A percentile compares a stretch with the other conserved stretches of the same genome.
phyloP scores from a whole-genome alignment of 2,329 filamentous ascomycete species.

The Pseudogymnoascus sp. region DNA sequence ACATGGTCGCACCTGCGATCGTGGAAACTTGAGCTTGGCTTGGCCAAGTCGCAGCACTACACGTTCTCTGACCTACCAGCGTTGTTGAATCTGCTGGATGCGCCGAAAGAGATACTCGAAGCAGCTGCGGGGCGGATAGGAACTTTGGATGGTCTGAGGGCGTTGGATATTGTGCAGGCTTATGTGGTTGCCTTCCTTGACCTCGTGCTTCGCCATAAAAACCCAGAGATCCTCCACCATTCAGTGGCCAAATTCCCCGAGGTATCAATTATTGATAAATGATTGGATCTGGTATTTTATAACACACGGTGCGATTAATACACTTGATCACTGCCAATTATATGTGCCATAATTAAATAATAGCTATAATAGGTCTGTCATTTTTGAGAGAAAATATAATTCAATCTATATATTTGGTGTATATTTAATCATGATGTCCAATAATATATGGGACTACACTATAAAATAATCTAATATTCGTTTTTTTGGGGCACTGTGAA shows the following conservation, averaged over 20 bases:
- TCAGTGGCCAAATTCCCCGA: slow-evolving; percentile 19
- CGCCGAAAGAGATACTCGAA: slow-evolving; percentile 15
- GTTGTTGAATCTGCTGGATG: slow-evolving; percentile 23
- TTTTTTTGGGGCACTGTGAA: background rate
- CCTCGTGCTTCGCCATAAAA: slow-evolving; percentile 21
- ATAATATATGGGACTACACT: no score
- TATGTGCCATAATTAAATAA: background rate
- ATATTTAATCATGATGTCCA: no score
- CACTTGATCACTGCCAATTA: background rate
- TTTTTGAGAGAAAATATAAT: no score
- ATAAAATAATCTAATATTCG: no score
- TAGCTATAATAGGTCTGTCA: background rate
- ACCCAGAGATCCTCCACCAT: slow-evolving; percentile 13
- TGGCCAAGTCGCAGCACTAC: slow-evolving; percentile 27
- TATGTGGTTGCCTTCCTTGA: slow-evolving; percentile 29
- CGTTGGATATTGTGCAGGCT: slow-evolving; percentile 24
- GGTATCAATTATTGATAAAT: slow-evolving; percentile 13
- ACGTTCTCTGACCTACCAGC: slow-evolving; percentile 28
- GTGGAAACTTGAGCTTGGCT: slow-evolving; percentile 28
- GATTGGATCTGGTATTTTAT: background rate
- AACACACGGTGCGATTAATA: background rate
- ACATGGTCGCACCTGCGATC: slow-evolving; percentile 23
- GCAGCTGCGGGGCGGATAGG: slow-evolving; percentile 24
- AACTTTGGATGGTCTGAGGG: slow-evolving; percentile 24
- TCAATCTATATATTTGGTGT: no score